These are phyloP conservation scores for Achlya hypogyna DNA, from an alignment of 352 stramenopile genomes.

Conservation along the genomic window DNA sequence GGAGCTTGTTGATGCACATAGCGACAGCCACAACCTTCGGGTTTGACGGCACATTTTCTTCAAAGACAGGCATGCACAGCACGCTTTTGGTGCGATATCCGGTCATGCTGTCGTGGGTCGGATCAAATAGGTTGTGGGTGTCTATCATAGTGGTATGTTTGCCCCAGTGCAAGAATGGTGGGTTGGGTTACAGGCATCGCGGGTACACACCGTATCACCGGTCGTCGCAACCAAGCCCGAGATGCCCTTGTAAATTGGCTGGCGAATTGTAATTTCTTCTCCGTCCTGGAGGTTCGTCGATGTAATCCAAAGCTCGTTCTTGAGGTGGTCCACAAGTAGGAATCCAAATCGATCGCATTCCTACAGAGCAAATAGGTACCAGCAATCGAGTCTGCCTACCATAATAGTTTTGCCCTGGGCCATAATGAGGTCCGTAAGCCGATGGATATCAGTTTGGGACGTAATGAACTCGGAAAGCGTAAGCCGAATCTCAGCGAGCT, in stretches of 20 bases:
- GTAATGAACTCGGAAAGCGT: slow-evolving; percentile 46
- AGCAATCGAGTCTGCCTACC: slow-evolving; percentile 1
- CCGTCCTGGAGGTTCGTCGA: slow-evolving; percentile 31
- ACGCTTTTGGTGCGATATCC: slow-evolving; percentile 61
- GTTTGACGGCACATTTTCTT: slow-evolving; percentile 43
- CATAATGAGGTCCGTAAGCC: slow-evolving; percentile 50
- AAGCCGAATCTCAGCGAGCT: slow-evolving; percentile 52
- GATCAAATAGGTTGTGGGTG: slow-evolving; percentile 46
- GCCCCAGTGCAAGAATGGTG: neutral
- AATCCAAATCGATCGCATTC: slow-evolving; percentile 54
- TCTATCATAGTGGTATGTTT: slow-evolving; percentile 19
- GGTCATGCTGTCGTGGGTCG: slow-evolving; percentile 50
- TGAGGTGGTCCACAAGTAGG: slow-evolving; percentile 49
- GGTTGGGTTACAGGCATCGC: slow-evolving; percentile 31
- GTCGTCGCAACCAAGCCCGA: slow-evolving; percentile 43
- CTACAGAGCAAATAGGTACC: too few species aligned
- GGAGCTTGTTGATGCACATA: slow-evolving; percentile 84
- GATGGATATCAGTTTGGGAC: slow-evolving; percentile 36
- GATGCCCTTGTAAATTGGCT: slow-evolving; percentile 56
- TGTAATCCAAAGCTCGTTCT: slow-evolving; percentile 64
- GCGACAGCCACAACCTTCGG: slow-evolving; percentile 57
- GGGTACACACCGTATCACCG: slow-evolving; percentile 37
- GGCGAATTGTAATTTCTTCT: slow-evolving; percentile 34
- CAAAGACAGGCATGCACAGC: slow-evolving; percentile 55
- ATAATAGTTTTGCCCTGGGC: slow-evolving; percentile 46